Base-by-base conservation (phyloP, 768 basidiomycete species). In the Lenzites betulinus region DNA sequence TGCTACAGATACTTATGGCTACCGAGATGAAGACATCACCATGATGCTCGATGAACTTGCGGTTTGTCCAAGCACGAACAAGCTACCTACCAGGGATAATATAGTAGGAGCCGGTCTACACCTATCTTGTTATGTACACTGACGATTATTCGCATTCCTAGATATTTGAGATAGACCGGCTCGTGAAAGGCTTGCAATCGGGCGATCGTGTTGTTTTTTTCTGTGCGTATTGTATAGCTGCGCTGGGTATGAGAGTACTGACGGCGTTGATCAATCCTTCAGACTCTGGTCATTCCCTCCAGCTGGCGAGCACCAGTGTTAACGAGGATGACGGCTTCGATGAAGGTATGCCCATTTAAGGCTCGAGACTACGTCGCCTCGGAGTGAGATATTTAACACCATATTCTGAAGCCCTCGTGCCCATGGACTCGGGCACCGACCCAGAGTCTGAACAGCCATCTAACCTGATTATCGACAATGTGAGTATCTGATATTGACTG, bases 271-370 rank as follows among this genome's bases (percentile, higher is more conserved):
- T 4, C 15, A 18, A 8, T 16, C 26, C 3, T 16, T 23, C 15
- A 70, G 69, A 65, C 39, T 59, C 66, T 7, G 70, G 70, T 2
- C 70, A 70, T 28, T 60, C 67, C 3, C 59, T 57, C 16, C 70
- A 69, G 41, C 33, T 35, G 0, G 39, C 62, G 16, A 63, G 55
- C 13, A 23, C 50, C 4, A 44, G 46, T 1, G 23, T 46, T 16
- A 54, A 13, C 8, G 66, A 70, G 50, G 65, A 65, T 7, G 70
- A 71, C n/a, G 68, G 65, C 5, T 35, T 52, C 8, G 69, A 70
- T n/a, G 70, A 70, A 56, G 60, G 69, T 66, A 42, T n/a, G 65
- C 22, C 11, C 20, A 33, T 28, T 7, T 38, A n/a, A 16, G 3
- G 15, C 16, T 49, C 25, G 30, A 9, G 4, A 33, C 28, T 50